These are phyloP conservation scores for Hanseniaspora sp. DNA, from an alignment of 1,139 yeast species.

Conservation along the genomic window DNA sequence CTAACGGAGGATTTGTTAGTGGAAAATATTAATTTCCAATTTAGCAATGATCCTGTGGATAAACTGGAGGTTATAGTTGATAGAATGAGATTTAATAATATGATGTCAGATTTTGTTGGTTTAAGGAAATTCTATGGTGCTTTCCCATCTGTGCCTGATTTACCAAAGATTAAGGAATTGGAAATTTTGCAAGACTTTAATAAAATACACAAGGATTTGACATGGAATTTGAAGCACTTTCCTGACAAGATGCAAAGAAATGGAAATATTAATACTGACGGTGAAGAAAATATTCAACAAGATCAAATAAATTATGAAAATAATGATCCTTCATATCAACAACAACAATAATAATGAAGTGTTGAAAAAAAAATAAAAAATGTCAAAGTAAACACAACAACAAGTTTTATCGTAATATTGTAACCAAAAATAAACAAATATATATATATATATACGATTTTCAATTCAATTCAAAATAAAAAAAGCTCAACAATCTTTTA, in stretches of 20 bases:
- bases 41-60: conserved; percentile 30
- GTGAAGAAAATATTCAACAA: conserved; percentile 20
- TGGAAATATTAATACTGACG: conserved; percentile 20
- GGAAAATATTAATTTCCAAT: conserved; percentile 29
- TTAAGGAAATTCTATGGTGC: conserved; percentile 39
- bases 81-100: conserved; percentile 36
- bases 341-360: neutral
- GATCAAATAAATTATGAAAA: conserved; percentile 16
- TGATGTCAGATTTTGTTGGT: conserved; percentile 48
- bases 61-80: conserved; percentile 32
- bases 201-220: conserved; percentile 15
- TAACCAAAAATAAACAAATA: too few species aligned
- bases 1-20: conserved; percentile 27
- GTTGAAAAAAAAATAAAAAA: too few species aligned
- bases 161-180: conserved; percentile 46
- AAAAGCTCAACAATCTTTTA: too few species aligned
- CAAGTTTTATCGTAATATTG: too few species aligned
- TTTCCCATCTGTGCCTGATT: conserved; percentile 54
- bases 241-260: conserved; percentile 22
- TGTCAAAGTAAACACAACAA: too few species aligned
- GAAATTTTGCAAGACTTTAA: conserved; percentile 51
- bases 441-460: too few species aligned
- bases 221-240: conserved; percentile 9
- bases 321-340: neutral
- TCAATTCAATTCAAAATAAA: too few species aligned